Conservation (phyloP, 2,329 filamentous ascomycete species). For the Aspergillus ochraceus region DNA sequence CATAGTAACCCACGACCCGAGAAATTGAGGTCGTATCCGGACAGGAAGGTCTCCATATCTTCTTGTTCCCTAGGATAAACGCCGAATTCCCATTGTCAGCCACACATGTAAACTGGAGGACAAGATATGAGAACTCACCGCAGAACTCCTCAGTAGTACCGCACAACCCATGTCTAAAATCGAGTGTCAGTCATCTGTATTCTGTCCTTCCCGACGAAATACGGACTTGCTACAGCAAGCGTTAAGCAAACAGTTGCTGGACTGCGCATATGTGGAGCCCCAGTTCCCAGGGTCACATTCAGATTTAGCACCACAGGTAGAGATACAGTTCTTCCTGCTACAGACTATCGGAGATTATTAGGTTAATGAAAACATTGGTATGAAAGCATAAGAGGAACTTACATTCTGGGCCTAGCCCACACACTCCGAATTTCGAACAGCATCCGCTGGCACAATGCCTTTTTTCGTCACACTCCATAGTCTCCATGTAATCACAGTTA, state of each 20-base stretch:
- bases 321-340: slow-evolving; percentile 2
- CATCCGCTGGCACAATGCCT: slow-evolving; percentile 6
- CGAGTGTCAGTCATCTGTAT: neutral
- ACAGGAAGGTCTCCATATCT: slow-evolving; percentile 3
- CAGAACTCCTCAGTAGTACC: slow-evolving; percentile 12
- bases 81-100: neutral
- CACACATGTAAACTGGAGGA: too few relatives aligned
- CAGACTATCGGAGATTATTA: neutral
- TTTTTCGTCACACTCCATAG: neutral
- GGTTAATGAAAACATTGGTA: neutral
- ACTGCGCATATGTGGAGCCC: neutral
- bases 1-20: slow-evolving; percentile 37
- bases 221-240: slow-evolving; percentile 6
- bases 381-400: neutral
- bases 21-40: neutral
- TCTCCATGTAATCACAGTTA: neutral
- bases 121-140: neutral
- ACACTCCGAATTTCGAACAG: slow-evolving; percentile 7
- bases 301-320: slow-evolving; percentile 4
- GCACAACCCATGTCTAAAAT: slow-evolving; percentile 4
- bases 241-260: slow-evolving; percentile 3
- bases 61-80: neutral
- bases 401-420: slow-evolving; percentile 8
- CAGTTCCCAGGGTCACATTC: slow-evolving; percentile 6
- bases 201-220: neutral